These are phyloP conservation scores for Senna siamea DNA, from an alignment of 306 rosid genomes.

Conservation along the genomic window DNA sequence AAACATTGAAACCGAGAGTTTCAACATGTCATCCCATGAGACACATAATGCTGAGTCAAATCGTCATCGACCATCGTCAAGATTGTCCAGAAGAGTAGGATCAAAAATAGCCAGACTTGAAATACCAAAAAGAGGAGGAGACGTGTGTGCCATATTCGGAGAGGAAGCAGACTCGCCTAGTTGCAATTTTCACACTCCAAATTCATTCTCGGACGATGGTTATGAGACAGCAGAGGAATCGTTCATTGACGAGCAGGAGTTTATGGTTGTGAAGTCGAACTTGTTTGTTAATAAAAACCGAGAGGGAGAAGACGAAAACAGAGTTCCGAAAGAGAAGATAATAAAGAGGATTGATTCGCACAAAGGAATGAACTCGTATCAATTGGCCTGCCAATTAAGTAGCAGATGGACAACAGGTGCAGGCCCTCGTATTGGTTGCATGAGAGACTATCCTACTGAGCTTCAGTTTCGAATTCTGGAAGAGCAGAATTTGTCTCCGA, in stretches of 20 bases:
- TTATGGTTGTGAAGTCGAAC: conserved; percentile 73
- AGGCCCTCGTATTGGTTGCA: conserved; percentile 86
- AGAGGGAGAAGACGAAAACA: conserved; percentile 44
- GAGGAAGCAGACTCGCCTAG: conserved; percentile 32
- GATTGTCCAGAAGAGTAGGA: conserved; percentile 51
- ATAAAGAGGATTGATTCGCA: conserved; percentile 69
- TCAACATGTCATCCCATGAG: conserved; percentile 35
- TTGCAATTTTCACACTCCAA: conserved; percentile 34
- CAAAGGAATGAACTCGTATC: conserved; percentile 74
- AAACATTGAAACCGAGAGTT: conserved; percentile 25
- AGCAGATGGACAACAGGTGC: conserved; percentile 85
- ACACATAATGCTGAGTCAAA: conserved; percentile 36
- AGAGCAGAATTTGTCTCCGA: conserved; percentile 77
- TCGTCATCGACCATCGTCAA: conserved; percentile 41
- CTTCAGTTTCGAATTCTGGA: conserved; percentile 69
- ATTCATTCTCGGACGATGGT: conserved; percentile 49
- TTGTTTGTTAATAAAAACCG: conserved; percentile 56
- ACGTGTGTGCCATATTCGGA: conserved; percentile 37
- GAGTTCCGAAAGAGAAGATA: conserved; percentile 68
- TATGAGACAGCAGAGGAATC: conserved; percentile 90
- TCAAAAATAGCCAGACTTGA: conserved; percentile 61
- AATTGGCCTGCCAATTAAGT: conserved; percentile 64
- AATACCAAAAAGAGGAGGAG: conserved; percentile 53
- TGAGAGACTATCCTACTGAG: conserved; percentile 88
- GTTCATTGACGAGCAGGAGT: conserved; percentile 63